Base-by-base conservation (phyloP, 805 yeast genomes). In the Saturnispora sanitii region DNA sequence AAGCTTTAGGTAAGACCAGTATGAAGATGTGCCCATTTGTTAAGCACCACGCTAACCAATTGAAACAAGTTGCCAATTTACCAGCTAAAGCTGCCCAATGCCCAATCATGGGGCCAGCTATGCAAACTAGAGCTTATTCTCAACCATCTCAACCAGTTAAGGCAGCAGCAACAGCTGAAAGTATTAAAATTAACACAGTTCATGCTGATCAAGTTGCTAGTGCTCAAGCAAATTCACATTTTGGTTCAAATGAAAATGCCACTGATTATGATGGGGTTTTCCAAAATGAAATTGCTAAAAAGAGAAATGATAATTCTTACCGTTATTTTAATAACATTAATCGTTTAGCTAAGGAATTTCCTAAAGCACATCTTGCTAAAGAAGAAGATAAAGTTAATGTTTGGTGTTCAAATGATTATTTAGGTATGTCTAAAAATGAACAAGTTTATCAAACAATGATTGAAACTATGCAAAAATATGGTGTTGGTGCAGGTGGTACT, bases 401-500 rank as follows among this genome's bases (percentile, higher is more conserved):
- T 44, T 92, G 99, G 99, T 92, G 99, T 58, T 88, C 98, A 32
- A 92, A 92, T 61, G 99, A 92, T 63, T 92, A 92, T 61, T 70
- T 92, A 46, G 96, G 97, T 11, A 84, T 92, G 92, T 90, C 96
- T 39, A 78, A 76, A 55, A 83, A 90, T 59, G 72, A 71, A 47
- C 66, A 71, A 47, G 90, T 90, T 33, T 65, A 86, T 45, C 65
- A 73, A 15, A 77, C 77, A 42, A 92, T 90, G 90, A 80, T 81
- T 52, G 59, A 68, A 37, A 79, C 94, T 15, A 71, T 92, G 61
- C 82, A 82, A 53, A 77, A 75, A 66, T 92, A 92, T 60, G 99
- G 99, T 54, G 82, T 95, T 4, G 99, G 99, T 53, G 95, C 99
- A 7, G 99, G 99, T 57, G 99, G 99, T 52, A 92, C 99, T 37